phyloP scores from a whole-genome alignment of 202 grass and related monocot species.

The Dendrocalamus latiflorus region DNA sequence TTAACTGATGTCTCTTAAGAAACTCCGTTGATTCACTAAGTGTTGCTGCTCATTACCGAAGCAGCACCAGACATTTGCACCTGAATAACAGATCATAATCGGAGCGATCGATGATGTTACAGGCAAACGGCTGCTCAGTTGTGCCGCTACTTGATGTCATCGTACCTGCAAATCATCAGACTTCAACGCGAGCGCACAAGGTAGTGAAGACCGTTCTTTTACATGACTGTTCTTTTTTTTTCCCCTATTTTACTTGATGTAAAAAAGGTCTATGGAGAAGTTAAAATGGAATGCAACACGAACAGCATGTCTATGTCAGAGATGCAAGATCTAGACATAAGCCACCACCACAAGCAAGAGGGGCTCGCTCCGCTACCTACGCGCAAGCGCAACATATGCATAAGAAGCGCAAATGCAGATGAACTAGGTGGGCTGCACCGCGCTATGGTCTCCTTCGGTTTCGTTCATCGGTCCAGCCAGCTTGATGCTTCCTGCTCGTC shows the following conservation, averaged over 20 bases:
- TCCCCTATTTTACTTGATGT: constrained; percentile 23
- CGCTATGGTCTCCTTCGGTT: no score
- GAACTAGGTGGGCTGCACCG: no score
- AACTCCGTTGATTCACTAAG: background rate
- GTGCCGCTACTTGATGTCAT: background rate
- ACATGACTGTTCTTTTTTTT: constrained; percentile 17
- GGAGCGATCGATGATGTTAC: background rate
- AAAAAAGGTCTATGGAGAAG: constrained; percentile 27
- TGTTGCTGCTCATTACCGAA: background rate
- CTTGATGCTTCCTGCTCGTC: constrained; percentile 14
- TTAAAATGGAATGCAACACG: constrained; percentile 36
- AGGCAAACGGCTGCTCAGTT: background rate
- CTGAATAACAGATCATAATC: background rate
- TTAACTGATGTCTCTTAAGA: background rate
- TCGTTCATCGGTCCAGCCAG: no score
- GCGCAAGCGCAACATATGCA: background rate
- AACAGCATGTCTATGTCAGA: constrained; percentile 42
- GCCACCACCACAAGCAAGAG: constrained; percentile 38
- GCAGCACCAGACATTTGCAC: background rate
- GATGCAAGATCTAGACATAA: constrained; percentile 40
- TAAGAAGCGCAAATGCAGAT: constrained; percentile 10
- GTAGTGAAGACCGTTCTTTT: background rate
- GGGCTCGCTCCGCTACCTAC: constrained; percentile 42
- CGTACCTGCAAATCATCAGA: background rate
- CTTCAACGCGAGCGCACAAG: background rate